These are phyloP conservation scores for Monosporozyma servazzii DNA, from an alignment of 805 yeast species.

Conservation along the genomic window DNA sequence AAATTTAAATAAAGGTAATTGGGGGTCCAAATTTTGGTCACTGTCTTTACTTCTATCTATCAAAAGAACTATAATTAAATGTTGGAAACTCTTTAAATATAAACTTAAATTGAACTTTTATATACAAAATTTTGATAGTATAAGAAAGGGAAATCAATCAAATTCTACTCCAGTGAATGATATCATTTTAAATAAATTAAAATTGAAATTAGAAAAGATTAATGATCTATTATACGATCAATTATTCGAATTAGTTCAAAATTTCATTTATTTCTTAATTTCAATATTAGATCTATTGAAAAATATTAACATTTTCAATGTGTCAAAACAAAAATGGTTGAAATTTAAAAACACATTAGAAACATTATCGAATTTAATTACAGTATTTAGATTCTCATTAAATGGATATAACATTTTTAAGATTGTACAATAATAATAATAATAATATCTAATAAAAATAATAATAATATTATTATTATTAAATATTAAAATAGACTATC, in stretches of 20 bases:
- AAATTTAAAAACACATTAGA: conserved; percentile 12
- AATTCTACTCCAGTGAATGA: conserved; percentile 10
- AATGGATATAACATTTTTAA: conserved; percentile 4
- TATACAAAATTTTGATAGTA: neutral
- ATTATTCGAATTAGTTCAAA: conserved; percentile 22
- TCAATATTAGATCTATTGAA: conserved; percentile 14
- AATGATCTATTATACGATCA: conserved; percentile 10
- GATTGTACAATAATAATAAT: neutral
- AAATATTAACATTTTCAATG: neutral
- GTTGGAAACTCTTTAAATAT: neutral
- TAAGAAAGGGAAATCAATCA: neutral
- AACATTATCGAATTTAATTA: conserved; percentile 17
- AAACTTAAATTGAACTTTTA: neutral
- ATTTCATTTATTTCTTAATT: conserved; percentile 16
- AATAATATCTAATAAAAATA: conserved; percentile 3
- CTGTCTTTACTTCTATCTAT: conserved; percentile 18
- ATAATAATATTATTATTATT: no score
- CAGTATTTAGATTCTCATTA: conserved; percentile 15
- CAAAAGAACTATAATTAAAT: conserved; percentile 11
- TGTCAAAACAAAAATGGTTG: conserved; percentile 2
- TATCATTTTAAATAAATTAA: conserved; percentile 15
- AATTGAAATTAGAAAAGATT: conserved; percentile 8
- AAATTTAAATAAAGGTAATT: conserved; percentile 19
- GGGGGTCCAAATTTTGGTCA: conserved; percentile 26
- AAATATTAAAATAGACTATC: no score